Percentiles rank a stretch among this genome's conserved stretches.
Conservation (phyloP, 768 basidiomycete genomes). For the Termitomyces heimii region DNA sequence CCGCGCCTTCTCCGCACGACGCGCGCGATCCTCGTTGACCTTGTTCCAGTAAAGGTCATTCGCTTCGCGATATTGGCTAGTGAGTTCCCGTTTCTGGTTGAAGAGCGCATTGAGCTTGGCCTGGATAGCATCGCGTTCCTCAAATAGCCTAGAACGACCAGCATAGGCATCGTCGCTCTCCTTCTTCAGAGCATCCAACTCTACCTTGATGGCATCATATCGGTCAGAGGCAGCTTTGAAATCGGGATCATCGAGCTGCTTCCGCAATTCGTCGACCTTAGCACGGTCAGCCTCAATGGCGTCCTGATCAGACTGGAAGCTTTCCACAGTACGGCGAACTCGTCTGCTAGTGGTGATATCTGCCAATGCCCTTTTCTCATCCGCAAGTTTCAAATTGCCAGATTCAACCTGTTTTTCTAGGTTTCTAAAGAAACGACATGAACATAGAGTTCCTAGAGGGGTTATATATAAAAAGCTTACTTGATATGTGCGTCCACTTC, state of each 20-base stretch:
- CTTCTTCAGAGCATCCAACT: conserved; percentile 83
- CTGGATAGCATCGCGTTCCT: conserved; percentile 77
- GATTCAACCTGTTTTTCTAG: conserved; percentile 91
- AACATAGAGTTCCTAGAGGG: conserved; percentile 3
- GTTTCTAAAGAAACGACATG: conserved; percentile 37
- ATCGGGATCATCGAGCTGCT: conserved; percentile 88
- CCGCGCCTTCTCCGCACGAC: conserved; percentile 72
- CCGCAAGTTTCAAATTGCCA: conserved; percentile 85
- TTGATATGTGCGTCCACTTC: conserved; percentile 87
- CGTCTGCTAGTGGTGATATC: conserved; percentile 79
- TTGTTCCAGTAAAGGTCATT: conserved; percentile 82
- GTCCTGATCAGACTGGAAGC: conserved; percentile 74
- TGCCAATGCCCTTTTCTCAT: conserved; percentile 92
- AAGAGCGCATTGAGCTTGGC: conserved; percentile 65
- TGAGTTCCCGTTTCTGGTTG: conserved; percentile 70
- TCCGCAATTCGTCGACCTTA: conserved; percentile 71
- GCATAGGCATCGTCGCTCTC: conserved; percentile 83
- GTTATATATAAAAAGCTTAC: conserved; percentile 37
- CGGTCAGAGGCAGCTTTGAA: conserved; percentile 74
- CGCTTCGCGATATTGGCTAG: conserved; percentile 67
- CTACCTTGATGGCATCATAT: conserved; percentile 75
- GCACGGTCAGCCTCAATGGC: conserved; percentile 75
- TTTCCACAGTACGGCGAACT: conserved; percentile 68
- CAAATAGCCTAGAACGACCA: conserved; percentile 74
- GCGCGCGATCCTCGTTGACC: conserved; percentile 82